phyloP scores from a whole-genome alignment of 371 early-diverging fungal species.

The Mortierella sp. region DNA sequence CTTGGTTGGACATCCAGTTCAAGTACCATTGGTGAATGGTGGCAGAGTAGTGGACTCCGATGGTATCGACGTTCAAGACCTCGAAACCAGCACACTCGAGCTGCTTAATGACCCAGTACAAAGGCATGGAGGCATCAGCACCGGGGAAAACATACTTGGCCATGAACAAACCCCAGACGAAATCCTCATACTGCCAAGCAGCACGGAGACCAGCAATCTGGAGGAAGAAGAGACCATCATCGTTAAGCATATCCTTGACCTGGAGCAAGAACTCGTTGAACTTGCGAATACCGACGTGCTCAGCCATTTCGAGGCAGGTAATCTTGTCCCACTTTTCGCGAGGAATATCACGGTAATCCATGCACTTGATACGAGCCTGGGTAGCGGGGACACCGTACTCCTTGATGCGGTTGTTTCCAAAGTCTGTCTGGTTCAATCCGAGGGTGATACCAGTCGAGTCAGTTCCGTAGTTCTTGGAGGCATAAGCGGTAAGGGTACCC shows the following conservation, averaged over 20 bases:
- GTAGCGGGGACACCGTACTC: conserved; percentile 83
- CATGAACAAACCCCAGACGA: conserved; percentile 97
- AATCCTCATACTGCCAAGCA: conserved; percentile 91
- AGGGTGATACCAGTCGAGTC: conserved; percentile 95
- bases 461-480: conserved; percentile 89
- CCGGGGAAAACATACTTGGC: conserved; percentile 98
- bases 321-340: conserved; percentile 93
- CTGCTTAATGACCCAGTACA: conserved; percentile 94
- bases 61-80: conserved; percentile 87
- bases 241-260: conserved; percentile 93
- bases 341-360: conserved; percentile 98
- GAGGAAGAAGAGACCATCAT: conserved; percentile 97
- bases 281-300: conserved; percentile 96
- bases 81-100: conserved; percentile 95
- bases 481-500: conserved; percentile 93
- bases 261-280: conserved; percentile 94
- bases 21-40: conserved; percentile 96
- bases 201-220: conserved; percentile 97
- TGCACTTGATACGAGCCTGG: conserved; percentile 86
- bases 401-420: conserved; percentile 86
- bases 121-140: conserved; percentile 96
- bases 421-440: conserved; percentile 91
- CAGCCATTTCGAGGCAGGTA: conserved; percentile 97
- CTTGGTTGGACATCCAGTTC: conserved; percentile 97
- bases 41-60: conserved; percentile 97